Evolutionary conservation across 2,329 filamentous ascomycete genomes (phyloP), one percentile per base, ranked within the genome.

Genomic region (Incumbomyces lentus): DNA sequence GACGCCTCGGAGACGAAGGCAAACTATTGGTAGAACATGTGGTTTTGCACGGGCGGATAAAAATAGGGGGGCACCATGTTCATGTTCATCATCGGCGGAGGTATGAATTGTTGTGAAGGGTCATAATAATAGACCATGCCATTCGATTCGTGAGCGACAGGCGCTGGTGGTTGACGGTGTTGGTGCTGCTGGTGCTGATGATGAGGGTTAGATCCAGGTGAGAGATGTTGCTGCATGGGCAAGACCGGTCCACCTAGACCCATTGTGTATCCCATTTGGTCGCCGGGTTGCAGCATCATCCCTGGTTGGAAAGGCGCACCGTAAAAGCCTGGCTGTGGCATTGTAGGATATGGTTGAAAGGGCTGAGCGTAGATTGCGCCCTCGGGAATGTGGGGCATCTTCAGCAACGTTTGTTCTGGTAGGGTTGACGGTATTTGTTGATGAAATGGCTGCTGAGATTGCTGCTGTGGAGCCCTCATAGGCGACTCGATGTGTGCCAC

Each of bases 81-180:
- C 8, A 84, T 82, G 52, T 81, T 81, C 76, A 89, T 86, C 36
- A 80, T 81, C 29, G 46, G 33, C 26, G 62, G 58, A 16, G 78
- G 70, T 8, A 8, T 22, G n/a, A 44, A 34, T 40, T 89, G 69
- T 60, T 88, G 82, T n/a, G 81, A 75, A 6, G 86, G 75, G 60
- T 94, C 85, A 58, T 88, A 89, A 62, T 95, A 98, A 64, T 94
- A 96, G 1, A 95, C 88, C 76, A 93, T 96, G 51, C 92, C 92
- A 56, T 95, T 94, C 53, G 82, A 81, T 68, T 96, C 90, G 63
- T 95, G 89, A 0, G 87, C 86, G 16, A 83, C 75, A 48, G 77
- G 76, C 14, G 71, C 72, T 2, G 68, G 65, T 53, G 76, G 78
- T 10, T 49, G 58, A 14, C 55, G 49, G 17, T 40, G 59, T 51